Base-by-base conservation (phyloP, 2,329 filamentous ascomycete species). In the Trichoderma sp. region DNA sequence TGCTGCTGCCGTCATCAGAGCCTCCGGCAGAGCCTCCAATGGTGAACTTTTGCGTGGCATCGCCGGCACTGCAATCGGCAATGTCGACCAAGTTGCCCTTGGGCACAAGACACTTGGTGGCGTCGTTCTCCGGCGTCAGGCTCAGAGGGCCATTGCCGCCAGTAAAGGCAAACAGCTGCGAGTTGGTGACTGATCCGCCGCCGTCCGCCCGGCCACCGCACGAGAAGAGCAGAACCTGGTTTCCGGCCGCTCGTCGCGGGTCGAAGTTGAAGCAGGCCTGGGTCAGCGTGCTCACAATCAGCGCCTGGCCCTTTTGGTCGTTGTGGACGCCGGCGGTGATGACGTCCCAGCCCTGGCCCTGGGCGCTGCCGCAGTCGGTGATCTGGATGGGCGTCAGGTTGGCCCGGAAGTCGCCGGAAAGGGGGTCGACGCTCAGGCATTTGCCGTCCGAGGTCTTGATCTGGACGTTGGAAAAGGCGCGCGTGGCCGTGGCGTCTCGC, bases 251-350 rank as follows among this genome's bases (percentile, higher is more conserved):
- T 32, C 85, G 81, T 58, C 86, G 81, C 5, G 82, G 81, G 72
- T 89, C 86, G 70, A 87, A 86, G 78, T 87, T 88, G 73, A 87
- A 78, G 73, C 86, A 89, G 54, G 86, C 86, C 74, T 87, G 82
- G 1, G 86, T 88, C 72, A 86, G 76, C 4, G 84, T 85, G 79
- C 82, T 88, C 54, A 88, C 86, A 46, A 89, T 73, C 59, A 88
- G 79, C 73, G 83, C 82, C 5, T 82, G 80, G 43, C 81, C 79
- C 49, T 79, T 73, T 37, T 77, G 79, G 72, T 86, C 76, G 70
- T 85, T 84, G 74, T 88, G 86, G 72, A 81, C 81, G 26, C 86
- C 86, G 7, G 78, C 74, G 0, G 83, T 84, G 70, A 85, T 81
- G 72, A 84, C 72, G 66, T 85, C 83, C 81, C 81, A 85, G n/a